Evolutionary conservation across 2,329 filamentous ascomycete species (phyloP).

Genomic region (Botrytis hyacinthi): DNA sequence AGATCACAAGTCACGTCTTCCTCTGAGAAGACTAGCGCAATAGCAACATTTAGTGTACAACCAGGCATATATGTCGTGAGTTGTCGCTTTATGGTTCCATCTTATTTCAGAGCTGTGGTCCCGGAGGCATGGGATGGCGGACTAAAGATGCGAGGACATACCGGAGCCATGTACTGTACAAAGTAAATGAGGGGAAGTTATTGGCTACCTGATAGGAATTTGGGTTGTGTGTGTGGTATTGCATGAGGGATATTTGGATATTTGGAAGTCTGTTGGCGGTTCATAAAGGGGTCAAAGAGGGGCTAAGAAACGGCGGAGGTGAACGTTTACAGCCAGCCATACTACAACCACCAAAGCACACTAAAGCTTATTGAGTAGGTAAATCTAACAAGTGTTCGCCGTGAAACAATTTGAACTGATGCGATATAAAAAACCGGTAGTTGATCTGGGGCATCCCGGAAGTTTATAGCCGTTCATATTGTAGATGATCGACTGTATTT

Average conservation of each 20-base stretch:
- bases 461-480: not conserved
- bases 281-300: not conserved
- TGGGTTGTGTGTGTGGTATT: not conserved
- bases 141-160: constrained; percentile 57
- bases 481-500: not conserved
- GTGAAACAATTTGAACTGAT: not conserved
- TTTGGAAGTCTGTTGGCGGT: not conserved
- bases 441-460: not conserved
- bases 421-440: not conserved
- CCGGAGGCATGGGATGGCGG: constrained; percentile 50
- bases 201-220: not conserved
- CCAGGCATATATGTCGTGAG: constrained; percentile 32
- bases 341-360: not conserved
- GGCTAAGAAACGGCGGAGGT: not conserved
- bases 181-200: not conserved
- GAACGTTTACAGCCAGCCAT: not conserved
- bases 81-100: constrained; percentile 33
- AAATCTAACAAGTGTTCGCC: not conserved
- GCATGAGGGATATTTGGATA: constrained; percentile 4
- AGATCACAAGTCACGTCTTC: constrained; percentile 49
- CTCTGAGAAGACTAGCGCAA: constrained; percentile 46
- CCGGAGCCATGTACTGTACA: not conserved
- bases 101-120: constrained; percentile 54
- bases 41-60: constrained; percentile 40
- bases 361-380: not conserved